Percentiles rank a stretch among this genome's conserved stretches.
Evolutionary conservation across 2,329 filamentous ascomycete species (phyloP).

Genomic region (Ophiostoma montium): DNA sequence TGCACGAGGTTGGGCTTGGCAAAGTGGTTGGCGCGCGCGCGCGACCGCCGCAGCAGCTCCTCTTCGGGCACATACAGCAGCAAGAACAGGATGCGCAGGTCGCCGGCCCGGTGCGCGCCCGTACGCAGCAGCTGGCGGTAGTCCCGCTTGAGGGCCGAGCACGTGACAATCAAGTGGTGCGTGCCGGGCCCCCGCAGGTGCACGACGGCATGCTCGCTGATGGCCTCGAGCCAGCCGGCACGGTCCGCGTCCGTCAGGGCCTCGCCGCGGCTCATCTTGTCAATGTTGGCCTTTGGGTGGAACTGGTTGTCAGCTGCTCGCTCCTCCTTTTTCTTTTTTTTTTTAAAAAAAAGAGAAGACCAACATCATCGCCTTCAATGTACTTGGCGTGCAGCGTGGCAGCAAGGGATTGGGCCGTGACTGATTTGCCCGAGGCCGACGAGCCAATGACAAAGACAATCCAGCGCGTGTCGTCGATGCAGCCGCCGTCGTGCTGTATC

Average conservation of each 20-base stretch:
- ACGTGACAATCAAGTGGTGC: slow-evolving; percentile 56
- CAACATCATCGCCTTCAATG: slow-evolving; percentile 46
- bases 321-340: no score
- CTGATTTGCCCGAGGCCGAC: slow-evolving; percentile 48
- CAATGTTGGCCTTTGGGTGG: slow-evolving; percentile 48
- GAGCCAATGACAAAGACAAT: slow-evolving; percentile 49
- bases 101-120: slow-evolving; percentile 39
- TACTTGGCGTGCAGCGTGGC: slow-evolving; percentile 36
- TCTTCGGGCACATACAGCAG: slow-evolving; percentile 53
- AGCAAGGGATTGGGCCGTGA: slow-evolving; percentile 37
- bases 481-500: slow-evolving; percentile 2
- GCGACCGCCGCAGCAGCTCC: slow-evolving; percentile 47
- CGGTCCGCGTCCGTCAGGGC: slow-evolving; percentile 62
- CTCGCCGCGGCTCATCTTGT: slow-evolving; percentile 57
- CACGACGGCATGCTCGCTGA: slow-evolving; percentile 34
- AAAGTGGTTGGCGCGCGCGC: slow-evolving; percentile 51
- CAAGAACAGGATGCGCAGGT: slow-evolving; percentile 53
- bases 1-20: slow-evolving; percentile 64
- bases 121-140: slow-evolving; percentile 57
- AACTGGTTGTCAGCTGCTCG: slow-evolving; percentile 32
- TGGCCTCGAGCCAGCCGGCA: slow-evolving; percentile 59
- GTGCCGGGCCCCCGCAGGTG: slow-evolving; percentile 25
- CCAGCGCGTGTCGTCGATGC: slow-evolving; percentile 20
- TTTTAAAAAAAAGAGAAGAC: no score
- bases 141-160: slow-evolving; percentile 64